Conservation (phyloP, 495 filamentous ascomycete species). For the Neurospora sp. region DNA sequence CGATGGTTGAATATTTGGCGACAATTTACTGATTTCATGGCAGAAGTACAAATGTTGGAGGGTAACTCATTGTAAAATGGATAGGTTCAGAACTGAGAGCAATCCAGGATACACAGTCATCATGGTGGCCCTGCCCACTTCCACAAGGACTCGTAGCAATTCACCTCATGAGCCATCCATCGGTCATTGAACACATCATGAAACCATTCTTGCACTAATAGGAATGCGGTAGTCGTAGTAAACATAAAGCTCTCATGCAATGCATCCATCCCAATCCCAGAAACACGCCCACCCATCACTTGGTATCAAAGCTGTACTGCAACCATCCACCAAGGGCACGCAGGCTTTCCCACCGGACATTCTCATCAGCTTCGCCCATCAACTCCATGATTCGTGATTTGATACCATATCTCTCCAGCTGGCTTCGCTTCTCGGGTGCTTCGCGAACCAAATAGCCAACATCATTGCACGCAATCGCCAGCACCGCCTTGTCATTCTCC, state of each 20-base stretch:
- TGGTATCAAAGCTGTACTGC: conserved; percentile 72
- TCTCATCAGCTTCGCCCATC: conserved; percentile 84
- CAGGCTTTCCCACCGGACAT: conserved; percentile 90
- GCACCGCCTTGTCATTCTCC: conserved; percentile 89
- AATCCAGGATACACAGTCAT: too few species aligned
- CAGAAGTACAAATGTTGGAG: neutral
- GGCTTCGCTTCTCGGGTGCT: conserved; percentile 70
- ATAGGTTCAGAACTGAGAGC: too few species aligned
- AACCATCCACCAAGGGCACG: conserved; percentile 89
- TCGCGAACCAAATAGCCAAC: conserved; percentile 82
- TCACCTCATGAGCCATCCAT: neutral
- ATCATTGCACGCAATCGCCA: conserved; percentile 95
- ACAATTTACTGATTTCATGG: neutral
- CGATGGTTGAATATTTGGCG: neutral
- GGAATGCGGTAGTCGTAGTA: neutral
- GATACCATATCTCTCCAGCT: conserved; percentile 81
- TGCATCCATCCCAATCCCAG: neutral
- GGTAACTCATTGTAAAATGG: too few species aligned
- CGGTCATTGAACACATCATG: neutral
- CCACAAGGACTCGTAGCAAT: neutral
- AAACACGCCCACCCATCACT: conserved; percentile 18
- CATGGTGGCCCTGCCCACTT: neutral
- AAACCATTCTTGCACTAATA: neutral
- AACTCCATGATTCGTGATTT: conserved; percentile 91
- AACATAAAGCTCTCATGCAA: neutral